Base-by-base conservation (phyloP, 352 stramenopile genomes). In the Phytophthora colocasiae region DNA sequence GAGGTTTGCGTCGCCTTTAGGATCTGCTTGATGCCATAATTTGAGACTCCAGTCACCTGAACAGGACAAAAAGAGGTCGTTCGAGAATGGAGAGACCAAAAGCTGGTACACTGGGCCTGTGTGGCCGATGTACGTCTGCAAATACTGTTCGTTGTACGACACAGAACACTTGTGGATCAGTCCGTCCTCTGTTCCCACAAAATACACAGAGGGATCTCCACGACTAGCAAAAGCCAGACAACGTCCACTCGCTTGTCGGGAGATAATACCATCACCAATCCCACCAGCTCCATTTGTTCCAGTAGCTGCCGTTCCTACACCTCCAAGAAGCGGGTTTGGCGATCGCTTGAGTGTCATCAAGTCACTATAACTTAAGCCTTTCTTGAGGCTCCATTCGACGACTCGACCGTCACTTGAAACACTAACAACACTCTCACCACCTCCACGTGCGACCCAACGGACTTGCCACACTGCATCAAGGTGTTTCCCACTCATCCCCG, bases 131-230 rank as follows among this genome's bases (percentile, higher is more conserved):
- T 97, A 98, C 31, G 90, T 97, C 58, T 98, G 84, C 43, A 98
- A 69, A 56, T 98, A 98, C 69, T 97, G 90, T 59, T 98, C 94
- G 60, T 96, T 97, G 87, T 98, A 98, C 57, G 88, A 97, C 14
- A 91, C 81, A 7, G 86, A 97, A 65, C 93, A 98, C 53, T 96
- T 95, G 79, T 98, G 91, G 50, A 98, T 85, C 7, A 94, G 68
- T 4, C 94, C 94, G 64, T 98, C 92, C 54, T 98, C 92, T 1
- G 91, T 98, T 11, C 90, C 93, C 1, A 94, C 90, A 47, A 96
- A 96, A 66, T 98, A 98, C 17, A 92, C 85, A 6, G 79, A 90
- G 27, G 78, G 72, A 66, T 98, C 93, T 32, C 84, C 76, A 17
- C 56, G 68, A 27, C 48, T 71, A 1, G 87, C 80, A 69, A 98